Percentiles rank a stretch among this genome's conserved stretches.
phyloP scores from a whole-genome alignment of 2,329 filamentous ascomycete species.

The Corniculantispora saksenae region DNA sequence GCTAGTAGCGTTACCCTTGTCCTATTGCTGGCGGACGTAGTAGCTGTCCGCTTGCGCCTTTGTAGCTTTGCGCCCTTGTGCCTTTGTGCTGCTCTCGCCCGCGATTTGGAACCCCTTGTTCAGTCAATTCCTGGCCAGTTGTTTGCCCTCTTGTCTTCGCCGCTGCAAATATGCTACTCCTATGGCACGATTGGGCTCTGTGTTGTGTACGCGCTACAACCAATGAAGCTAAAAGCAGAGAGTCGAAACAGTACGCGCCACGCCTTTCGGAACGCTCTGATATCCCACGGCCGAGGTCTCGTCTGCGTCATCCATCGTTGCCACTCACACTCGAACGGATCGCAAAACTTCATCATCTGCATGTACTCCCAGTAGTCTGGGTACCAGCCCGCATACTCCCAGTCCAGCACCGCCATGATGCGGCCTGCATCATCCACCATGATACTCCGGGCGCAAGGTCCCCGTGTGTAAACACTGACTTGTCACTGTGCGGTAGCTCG shows the following conservation, averaged over 20 bases:
- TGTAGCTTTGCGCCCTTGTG: no score
- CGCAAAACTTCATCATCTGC: constrained; percentile 22
- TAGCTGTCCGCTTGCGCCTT: no score
- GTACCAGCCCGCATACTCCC: constrained; percentile 23
- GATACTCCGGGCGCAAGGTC: constrained; percentile 24
- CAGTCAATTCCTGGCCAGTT: no score
- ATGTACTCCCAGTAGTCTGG: constrained; percentile 17
- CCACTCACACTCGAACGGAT: constrained; percentile 19
- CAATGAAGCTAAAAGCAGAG: not conserved
- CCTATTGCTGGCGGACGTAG: no score
- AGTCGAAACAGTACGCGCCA: constrained; percentile 10
- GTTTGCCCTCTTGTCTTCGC: no score
- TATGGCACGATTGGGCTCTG: no score
- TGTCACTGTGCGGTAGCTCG: constrained; percentile 9
- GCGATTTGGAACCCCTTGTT: no score
- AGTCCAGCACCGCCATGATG: constrained; percentile 24
- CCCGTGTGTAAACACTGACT: constrained; percentile 24
- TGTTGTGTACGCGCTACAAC: no score
- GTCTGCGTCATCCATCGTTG: constrained; percentile 21
- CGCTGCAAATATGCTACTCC: no score
- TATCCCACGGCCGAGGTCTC: constrained; percentile 21
- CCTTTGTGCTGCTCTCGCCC: no score
- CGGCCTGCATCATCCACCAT: constrained; percentile 22
- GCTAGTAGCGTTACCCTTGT: no score
- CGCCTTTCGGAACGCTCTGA: constrained; percentile 14